Evolutionary conservation across 2,329 filamentous ascomycete species (phyloP).

Genomic region (Lasiodiplodia gonubiensis): DNA sequence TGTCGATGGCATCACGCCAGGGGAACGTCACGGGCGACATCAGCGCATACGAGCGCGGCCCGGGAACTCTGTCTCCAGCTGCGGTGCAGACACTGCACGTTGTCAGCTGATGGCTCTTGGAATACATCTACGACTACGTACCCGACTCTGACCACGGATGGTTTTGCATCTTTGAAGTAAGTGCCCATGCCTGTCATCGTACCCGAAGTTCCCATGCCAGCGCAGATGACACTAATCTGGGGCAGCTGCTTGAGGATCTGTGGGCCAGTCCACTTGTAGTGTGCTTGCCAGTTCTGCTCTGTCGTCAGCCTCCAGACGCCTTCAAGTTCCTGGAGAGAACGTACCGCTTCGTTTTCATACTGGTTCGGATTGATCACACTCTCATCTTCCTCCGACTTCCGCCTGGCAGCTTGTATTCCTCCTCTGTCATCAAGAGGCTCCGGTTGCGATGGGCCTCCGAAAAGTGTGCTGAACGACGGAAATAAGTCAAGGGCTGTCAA

Average conservation of each 20-base stretch:
- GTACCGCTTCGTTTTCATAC: slow-evolving; percentile 58
- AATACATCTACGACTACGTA: background rate
- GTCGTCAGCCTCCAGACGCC: background rate
- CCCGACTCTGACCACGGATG: slow-evolving; percentile 37
- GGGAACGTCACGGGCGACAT: slow-evolving; percentile 62
- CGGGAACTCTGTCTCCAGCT: slow-evolving; percentile 63
- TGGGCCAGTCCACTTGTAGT: slow-evolving; percentile 64
- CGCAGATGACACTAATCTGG: slow-evolving; percentile 62
- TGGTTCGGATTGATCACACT: slow-evolving; percentile 60
- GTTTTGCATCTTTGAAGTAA: slow-evolving; percentile 57
- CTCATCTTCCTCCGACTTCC: slow-evolving; percentile 50
- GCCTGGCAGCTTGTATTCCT: slow-evolving; percentile 57
- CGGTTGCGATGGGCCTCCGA: slow-evolving; percentile 64
- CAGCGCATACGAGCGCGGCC: slow-evolving; percentile 60
- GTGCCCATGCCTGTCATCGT: slow-evolving; percentile 45
- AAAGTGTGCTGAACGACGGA: slow-evolving; percentile 52
- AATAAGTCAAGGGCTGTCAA: background rate
- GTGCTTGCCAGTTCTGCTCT: slow-evolving; percentile 59
- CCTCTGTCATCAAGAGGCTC: slow-evolving; percentile 61
- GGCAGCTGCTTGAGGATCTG: slow-evolving; percentile 64
- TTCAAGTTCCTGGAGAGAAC: slow-evolving; percentile 4
- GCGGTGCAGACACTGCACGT: slow-evolving; percentile 60
- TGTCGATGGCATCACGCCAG: slow-evolving; percentile 62
- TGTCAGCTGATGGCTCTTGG: background rate
- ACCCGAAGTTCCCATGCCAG: slow-evolving; percentile 64